A percentile compares a stretch with the other conserved stretches of the same genome.
Evolutionary conservation across 2,329 filamentous ascomycete species (phyloP).

Genomic region (Lithohypha guttulata): DNA sequence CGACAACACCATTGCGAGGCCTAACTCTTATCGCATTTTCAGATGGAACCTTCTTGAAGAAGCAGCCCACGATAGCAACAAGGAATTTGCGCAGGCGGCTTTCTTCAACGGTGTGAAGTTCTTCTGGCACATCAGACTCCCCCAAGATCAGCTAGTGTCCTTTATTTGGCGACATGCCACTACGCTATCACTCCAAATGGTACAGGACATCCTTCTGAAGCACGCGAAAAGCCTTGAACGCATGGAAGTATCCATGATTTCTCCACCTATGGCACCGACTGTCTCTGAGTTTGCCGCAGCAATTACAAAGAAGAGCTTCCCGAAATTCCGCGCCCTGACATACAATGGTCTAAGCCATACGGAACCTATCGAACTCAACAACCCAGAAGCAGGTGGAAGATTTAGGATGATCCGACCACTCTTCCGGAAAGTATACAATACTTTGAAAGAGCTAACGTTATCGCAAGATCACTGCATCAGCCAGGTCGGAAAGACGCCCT

Average conservation of each 20-base stretch:
- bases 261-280: neutral
- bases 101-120: slow-evolving; percentile 2
- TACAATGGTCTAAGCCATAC: slow-evolving; percentile 6
- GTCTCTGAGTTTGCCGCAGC: neutral
- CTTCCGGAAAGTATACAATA: neutral
- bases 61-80: neutral
- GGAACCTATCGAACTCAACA: slow-evolving; percentile 1
- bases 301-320: neutral
- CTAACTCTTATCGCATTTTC: neutral
- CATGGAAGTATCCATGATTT: slow-evolving; percentile 2
- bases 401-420: slow-evolving; percentile 6
- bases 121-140: slow-evolving; percentile 3
- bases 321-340: neutral
- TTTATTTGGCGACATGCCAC: slow-evolving; percentile 5
- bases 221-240: neutral
- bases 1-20: neutral
- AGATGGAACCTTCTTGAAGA: neutral
- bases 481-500: slow-evolving; percentile 4
- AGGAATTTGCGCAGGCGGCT: neutral
- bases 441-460: neutral
- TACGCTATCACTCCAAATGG: neutral
- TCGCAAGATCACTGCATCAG: slow-evolving; percentile 8
- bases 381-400: slow-evolving; percentile 4
- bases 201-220: neutral
- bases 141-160: neutral